Conservation (phyloP, 1,284 basidiomycete genomes). For the Tremellales sp. region DNA sequence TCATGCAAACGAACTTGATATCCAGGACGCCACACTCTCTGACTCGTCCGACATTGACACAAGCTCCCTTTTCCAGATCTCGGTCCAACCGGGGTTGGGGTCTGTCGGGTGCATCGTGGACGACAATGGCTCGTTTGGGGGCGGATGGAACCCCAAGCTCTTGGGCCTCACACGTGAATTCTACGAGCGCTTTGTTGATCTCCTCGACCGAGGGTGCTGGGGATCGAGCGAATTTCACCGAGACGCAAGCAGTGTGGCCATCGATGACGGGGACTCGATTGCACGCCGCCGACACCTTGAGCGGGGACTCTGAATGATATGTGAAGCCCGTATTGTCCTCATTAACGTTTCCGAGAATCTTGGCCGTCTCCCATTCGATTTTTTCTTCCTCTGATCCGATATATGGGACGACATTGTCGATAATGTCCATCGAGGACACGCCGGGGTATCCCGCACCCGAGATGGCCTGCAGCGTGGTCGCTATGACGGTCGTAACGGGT, state of each 20-base stretch:
- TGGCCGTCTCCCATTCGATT: constrained; percentile 97
- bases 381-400: constrained; percentile 89
- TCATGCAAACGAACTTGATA: constrained; percentile 90
- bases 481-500: constrained; percentile 81
- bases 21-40: constrained; percentile 88
- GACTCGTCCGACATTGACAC: constrained; percentile 87
- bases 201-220: constrained; percentile 79
- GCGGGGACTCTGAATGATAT: constrained; percentile 68
- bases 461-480: constrained; percentile 97
- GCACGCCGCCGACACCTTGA: constrained; percentile 85
- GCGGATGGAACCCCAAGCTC: constrained; percentile 79
- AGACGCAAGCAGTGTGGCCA: constrained; percentile 84
- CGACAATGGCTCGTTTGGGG: constrained; percentile 78
- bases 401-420: constrained; percentile 95
- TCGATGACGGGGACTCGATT: constrained; percentile 92
- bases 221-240: constrained; percentile 72
- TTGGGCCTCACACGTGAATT: constrained; percentile 75
- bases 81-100: constrained; percentile 93
- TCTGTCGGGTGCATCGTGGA: constrained; percentile 88
- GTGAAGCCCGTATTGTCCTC: constrained; percentile 66
- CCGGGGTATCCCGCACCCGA: constrained; percentile 97
- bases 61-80: constrained; percentile 86
- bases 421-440: constrained; percentile 81
- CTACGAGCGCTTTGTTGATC: constrained; percentile 72
- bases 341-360: constrained; percentile 84